These are phyloP conservation scores for Yamadazyma paraphyllophila DNA, from an alignment of 805 yeast genomes.

Conservation along the genomic window DNA sequence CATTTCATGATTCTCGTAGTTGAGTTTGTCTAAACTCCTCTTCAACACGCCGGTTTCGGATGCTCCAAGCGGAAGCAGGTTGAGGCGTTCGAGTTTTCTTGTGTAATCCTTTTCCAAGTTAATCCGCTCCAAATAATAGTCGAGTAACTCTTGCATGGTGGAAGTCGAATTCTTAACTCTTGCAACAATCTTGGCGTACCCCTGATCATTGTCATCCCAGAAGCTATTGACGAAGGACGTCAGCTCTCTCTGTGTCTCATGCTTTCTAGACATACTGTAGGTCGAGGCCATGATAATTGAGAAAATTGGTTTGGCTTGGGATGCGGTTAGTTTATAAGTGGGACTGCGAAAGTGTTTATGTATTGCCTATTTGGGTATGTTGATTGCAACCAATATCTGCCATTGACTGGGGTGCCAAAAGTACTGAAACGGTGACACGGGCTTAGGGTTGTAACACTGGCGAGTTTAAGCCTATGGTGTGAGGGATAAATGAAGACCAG, in stretches of 20 bases:
- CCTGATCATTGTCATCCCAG: constrained; percentile 66
- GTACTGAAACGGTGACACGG: too few species aligned
- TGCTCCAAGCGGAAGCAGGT: constrained; percentile 48
- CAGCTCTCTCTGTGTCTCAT: constrained; percentile 10
- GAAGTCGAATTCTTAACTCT: constrained; percentile 59
- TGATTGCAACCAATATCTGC: constrained; percentile 2
- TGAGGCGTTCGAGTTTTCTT: constrained; percentile 49
- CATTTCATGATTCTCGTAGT: constrained; percentile 57
- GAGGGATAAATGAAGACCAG: too few species aligned
- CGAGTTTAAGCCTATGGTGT: too few species aligned
- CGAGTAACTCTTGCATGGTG: constrained; percentile 43
- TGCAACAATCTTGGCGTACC: constrained; percentile 52
- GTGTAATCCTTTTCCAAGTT: constrained; percentile 74
- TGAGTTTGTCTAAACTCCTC: constrained; percentile 56
- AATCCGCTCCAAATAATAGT: constrained; percentile 41
- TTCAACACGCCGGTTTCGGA: constrained; percentile 60
- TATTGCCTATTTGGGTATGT: constrained; percentile 12
- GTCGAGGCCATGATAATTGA: neutral
- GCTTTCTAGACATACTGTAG: neutral
- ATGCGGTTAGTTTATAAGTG: constrained; percentile 3
- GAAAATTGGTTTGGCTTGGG: neutral
- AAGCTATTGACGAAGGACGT: constrained; percentile 44
- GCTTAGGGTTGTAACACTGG: too few species aligned
- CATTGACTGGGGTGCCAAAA: too few species aligned
- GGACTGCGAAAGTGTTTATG: constrained; percentile 9